Evolutionary conservation across 2,329 filamentous ascomycete genomes (phyloP).

Genomic region (Trichoderma gracile): DNA sequence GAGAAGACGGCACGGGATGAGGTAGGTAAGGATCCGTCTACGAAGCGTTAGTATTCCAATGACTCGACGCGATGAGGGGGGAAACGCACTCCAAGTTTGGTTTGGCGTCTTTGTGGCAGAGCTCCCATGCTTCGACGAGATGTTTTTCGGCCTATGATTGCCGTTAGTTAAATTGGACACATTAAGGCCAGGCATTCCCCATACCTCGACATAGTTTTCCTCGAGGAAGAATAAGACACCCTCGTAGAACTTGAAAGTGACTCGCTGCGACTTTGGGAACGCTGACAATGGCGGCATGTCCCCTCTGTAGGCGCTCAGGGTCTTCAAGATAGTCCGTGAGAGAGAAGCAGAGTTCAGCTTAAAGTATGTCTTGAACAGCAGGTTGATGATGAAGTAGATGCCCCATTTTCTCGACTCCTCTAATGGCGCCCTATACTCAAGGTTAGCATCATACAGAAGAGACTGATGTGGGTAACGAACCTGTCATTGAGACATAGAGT

Average conservation of each 20-base stretch:
- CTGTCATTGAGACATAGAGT: conserved; percentile 86
- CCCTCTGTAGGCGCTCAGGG: conserved; percentile 70
- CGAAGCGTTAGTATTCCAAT: conserved; percentile 30
- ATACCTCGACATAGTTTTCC: conserved; percentile 81
- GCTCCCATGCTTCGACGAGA: conserved; percentile 76
- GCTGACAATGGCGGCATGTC: conserved; percentile 79
- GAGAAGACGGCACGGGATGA: conserved; percentile 89
- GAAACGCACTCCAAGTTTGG: conserved; percentile 77
- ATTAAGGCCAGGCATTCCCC: background rate
- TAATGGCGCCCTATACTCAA: conserved; percentile 64
- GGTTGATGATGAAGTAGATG: conserved; percentile 90
- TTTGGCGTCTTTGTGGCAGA: conserved; percentile 71
- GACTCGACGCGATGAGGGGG: rapidly evolving
- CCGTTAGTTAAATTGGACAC: background rate
- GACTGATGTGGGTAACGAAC: conserved; percentile 49
- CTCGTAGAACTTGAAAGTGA: conserved; percentile 95
- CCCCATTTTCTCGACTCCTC: conserved; percentile 97
- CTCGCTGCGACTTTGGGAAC: conserved; percentile 87
- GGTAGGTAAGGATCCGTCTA: conserved; percentile 88
- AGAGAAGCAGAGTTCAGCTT: conserved; percentile 88
- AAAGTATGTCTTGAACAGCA: conserved; percentile 98
- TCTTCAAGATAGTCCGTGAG: conserved; percentile 85
- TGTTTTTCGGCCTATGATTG: conserved; percentile 68
- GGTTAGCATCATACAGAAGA: background rate
- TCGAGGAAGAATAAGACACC: conserved; percentile 93